Evolutionary conservation across 305 asterid species (phyloP).

Genomic region (Rubia tinctorum): DNA sequence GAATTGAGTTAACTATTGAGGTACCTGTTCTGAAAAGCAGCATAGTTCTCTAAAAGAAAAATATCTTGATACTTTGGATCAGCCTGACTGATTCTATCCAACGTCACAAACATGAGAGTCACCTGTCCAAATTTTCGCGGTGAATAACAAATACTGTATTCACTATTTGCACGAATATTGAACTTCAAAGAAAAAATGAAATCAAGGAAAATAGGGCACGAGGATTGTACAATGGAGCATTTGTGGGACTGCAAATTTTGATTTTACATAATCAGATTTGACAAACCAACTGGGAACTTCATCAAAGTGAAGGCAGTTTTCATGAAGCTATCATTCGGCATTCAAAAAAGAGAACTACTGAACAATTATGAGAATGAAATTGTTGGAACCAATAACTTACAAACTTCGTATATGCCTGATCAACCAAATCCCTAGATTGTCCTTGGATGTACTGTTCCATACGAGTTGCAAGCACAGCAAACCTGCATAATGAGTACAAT

Average conservation of each 20-base stretch:
- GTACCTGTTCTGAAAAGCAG: slow-evolving; percentile 98
- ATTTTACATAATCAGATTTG: neutral
- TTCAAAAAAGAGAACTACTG: neutral
- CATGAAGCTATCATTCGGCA: neutral
- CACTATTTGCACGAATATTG: slow-evolving; percentile 9
- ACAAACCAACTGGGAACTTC: neutral
- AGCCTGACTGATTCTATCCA: slow-evolving; percentile 91
- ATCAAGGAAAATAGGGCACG: slow-evolving; percentile 8
- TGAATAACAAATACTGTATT: slow-evolving; percentile 1
- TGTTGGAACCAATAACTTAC: slow-evolving; percentile 44
- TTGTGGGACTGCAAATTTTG: neutral
- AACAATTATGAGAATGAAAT: slow-evolving; percentile 3
- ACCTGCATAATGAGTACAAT: slow-evolving; percentile 34
- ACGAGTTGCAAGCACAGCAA: slow-evolving; percentile 95
- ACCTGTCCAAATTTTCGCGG: slow-evolving; percentile 60
- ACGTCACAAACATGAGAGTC: slow-evolving; percentile 86
- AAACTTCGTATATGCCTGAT: slow-evolving; percentile 89
- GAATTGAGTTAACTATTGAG: neutral
- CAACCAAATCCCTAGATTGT: slow-evolving; percentile 98
- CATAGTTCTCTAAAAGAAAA: slow-evolving; percentile 93
- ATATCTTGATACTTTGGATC: slow-evolving; percentile 86
- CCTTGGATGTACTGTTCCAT: slow-evolving; percentile 99
- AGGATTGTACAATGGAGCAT: neutral
- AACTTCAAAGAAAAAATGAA: neutral
- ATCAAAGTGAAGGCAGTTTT: neutral